Conservation (phyloP, 2,329 filamentous ascomycete genomes). For the Colletotrichum sp. region DNA sequence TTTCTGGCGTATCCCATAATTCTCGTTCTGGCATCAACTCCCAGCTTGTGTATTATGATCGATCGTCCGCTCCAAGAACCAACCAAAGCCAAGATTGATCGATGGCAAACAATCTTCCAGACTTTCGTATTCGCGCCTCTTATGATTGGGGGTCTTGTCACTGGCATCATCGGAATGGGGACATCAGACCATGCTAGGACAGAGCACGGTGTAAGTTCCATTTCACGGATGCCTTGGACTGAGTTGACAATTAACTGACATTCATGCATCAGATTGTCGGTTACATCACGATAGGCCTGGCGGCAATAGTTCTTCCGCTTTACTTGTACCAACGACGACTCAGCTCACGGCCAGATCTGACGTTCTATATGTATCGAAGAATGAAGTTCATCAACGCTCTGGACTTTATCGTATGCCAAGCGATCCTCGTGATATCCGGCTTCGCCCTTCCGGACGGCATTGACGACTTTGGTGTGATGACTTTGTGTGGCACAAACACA, state of each 20-base stretch:
- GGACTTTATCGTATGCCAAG: slow-evolving; percentile 10
- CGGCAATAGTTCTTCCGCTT: background rate
- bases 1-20: slow-evolving; percentile 11
- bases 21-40: background rate
- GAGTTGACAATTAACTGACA: background rate
- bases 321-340: slow-evolving; percentile 9
- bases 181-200: background rate
- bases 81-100: background rate
- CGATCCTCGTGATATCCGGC: slow-evolving; percentile 14
- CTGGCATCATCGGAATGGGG: background rate
- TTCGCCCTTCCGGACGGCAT: slow-evolving; percentile 16
- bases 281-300: background rate
- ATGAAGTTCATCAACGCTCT: slow-evolving; percentile 7
- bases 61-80: slow-evolving; percentile 3
- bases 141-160: background rate
- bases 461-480: slow-evolving; percentile 13
- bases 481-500: slow-evolving; percentile 4
- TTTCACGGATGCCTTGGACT: background rate
- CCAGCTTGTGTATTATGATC: slow-evolving; percentile 8
- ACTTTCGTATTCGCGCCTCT: background rate
- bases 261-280: background rate
- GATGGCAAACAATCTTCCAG: slow-evolving; percentile 7
- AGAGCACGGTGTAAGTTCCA: background rate
- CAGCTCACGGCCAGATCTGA: background rate
- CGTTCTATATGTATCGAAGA: slow-evolving; percentile 10